These are phyloP conservation scores for Penicillium lagena DNA, from an alignment of 495 filamentous ascomycete genomes.

Conservation along the genomic window DNA sequence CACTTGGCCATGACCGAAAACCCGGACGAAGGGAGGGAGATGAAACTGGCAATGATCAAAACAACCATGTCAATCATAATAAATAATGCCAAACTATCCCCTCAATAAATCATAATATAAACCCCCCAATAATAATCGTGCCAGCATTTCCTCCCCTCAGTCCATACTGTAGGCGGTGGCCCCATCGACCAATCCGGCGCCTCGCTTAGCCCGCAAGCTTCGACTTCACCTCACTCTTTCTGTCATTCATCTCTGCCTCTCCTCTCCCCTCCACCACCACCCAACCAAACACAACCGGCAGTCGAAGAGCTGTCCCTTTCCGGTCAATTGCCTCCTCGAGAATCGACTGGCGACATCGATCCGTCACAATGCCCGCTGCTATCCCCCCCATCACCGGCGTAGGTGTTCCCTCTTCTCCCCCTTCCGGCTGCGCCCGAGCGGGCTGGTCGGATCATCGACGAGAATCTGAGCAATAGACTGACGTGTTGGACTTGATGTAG, in stretches of 20 bases:
- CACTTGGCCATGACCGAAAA: no score
- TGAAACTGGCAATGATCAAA: no score
- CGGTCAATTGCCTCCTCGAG: constrained; percentile 1
- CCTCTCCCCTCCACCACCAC: constrained; percentile 20
- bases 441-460: constrained; percentile 6
- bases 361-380: constrained; percentile 36
- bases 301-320: constrained; percentile 10
- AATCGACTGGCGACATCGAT: constrained; percentile 15
- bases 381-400: constrained; percentile 45
- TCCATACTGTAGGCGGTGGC: background rate
- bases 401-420: constrained; percentile 22
- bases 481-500: constrained; percentile 24
- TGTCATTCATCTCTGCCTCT: constrained; percentile 23
- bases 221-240: constrained; percentile 28
- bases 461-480: constrained; percentile 1
- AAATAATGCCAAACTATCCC: background rate
- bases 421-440: constrained; percentile 18
- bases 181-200: constrained; percentile 24
- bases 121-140: background rate
- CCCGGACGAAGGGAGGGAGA: no score
- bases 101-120: no score
- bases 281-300: constrained; percentile 15
- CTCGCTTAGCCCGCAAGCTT: constrained; percentile 41
- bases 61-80: background rate
- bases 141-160: background rate